phyloP scores from a whole-genome alignment of 164 flowering plant species.

The Macadamia tetraphylla region DNA sequence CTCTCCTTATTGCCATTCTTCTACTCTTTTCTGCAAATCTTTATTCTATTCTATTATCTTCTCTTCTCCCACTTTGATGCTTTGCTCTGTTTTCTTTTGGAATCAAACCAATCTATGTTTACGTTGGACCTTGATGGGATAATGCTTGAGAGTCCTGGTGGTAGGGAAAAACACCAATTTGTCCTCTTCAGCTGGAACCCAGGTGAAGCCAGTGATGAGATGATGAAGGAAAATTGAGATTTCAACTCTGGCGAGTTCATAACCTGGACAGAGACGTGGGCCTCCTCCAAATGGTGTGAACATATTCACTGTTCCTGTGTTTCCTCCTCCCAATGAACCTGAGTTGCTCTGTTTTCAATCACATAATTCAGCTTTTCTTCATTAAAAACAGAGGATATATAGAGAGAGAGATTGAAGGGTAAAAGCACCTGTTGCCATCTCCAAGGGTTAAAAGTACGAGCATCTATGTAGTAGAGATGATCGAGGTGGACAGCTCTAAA shows the following conservation, averaged over 20 bases:
- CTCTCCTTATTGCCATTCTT: not conserved
- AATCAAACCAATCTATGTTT: not conserved
- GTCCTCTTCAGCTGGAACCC: constrained; percentile 81
- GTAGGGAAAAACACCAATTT: constrained; percentile 94
- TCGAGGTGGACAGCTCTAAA: constrained; percentile 88
- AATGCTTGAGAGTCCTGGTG: constrained; percentile 80
- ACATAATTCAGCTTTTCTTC: not conserved
- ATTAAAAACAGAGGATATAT: too few species aligned
- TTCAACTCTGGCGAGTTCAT: constrained; percentile 80
- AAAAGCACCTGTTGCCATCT: constrained; percentile 89
- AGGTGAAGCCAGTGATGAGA: constrained; percentile 69
- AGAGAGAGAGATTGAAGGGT: constrained; percentile 1
- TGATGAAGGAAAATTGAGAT: constrained; percentile 90
- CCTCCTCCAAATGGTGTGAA: constrained; percentile 96
- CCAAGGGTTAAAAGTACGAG: constrained; percentile 93
- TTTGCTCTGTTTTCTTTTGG: not conserved
- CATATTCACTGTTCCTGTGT: constrained; percentile 26
- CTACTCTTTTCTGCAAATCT: not conserved
- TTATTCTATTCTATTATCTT: not conserved
- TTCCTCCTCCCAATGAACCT: constrained; percentile 7
- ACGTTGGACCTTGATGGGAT: constrained; percentile 58
- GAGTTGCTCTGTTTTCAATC: constrained; percentile 34
- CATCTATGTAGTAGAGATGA: constrained; percentile 68
- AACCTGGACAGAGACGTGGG: constrained; percentile 86
- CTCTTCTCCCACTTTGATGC: not conserved